A percentile compares a stretch with the other conserved stretches of the same genome.
phyloP scores from a whole-genome alignment of 2,329 filamentous ascomycete genomes.

The Conoideocrella luteorostrata region DNA sequence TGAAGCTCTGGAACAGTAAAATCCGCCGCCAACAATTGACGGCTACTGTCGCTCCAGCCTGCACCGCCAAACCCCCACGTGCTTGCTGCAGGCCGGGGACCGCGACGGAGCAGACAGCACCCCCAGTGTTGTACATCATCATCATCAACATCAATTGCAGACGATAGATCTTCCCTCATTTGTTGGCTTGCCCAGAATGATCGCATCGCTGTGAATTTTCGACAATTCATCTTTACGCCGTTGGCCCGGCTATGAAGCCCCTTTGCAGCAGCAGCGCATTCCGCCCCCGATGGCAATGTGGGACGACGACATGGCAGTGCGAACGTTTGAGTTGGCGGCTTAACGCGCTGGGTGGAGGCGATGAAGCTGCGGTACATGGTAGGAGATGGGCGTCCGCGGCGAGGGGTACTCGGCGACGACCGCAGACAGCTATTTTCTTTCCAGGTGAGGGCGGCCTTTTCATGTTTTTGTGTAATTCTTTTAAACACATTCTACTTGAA shows the following conservation, averaged over 20 bases:
- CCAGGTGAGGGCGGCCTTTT: slow-evolving; percentile 34
- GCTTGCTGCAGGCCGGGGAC: slow-evolving; percentile 1
- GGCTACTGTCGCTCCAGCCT: neutral
- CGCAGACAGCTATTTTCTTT: slow-evolving; percentile 54
- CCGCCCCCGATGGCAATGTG: slow-evolving; percentile 18
- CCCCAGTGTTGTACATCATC: too few relatives aligned
- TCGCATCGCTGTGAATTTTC: slow-evolving; percentile 3
- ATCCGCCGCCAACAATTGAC: too few relatives aligned
- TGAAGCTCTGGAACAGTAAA: too few relatives aligned
- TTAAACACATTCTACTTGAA: neutral
- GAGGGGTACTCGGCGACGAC: slow-evolving; percentile 28
- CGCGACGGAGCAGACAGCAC: too few relatives aligned
- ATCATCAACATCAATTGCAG: too few relatives aligned
- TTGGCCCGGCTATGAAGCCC: slow-evolving; percentile 23
- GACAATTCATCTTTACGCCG: slow-evolving; percentile 12
- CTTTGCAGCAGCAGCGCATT: slow-evolving; percentile 23
- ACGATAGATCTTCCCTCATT: neutral
- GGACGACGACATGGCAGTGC: neutral
- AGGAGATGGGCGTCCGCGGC: slow-evolving; percentile 19
- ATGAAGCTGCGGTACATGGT: slow-evolving; percentile 9
- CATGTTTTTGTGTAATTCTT: neutral
- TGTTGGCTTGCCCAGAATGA: slow-evolving; percentile 9
- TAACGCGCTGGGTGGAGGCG: slow-evolving; percentile 6
- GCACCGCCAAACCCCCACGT: neutral
- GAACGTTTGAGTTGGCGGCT: neutral